A percentile compares a stretch with the other conserved stretches of the same genome.
Conservation (phyloP, 1,284 basidiomycete genomes). For the Apiotrichum gracile region DNA sequence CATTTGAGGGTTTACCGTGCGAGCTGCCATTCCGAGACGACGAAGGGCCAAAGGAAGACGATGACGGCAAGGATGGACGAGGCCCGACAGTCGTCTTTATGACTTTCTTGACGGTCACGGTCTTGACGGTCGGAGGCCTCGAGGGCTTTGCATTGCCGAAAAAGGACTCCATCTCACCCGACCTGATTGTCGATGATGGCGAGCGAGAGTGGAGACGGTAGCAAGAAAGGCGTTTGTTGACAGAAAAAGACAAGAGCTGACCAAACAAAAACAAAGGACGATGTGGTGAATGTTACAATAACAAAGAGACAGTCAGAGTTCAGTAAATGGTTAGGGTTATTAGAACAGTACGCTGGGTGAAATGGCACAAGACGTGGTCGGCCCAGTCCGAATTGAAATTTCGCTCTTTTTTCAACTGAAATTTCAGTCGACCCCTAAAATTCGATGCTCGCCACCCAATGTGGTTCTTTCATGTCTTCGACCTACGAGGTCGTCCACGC, state of each 20-base stretch:
- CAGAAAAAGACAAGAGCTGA: too few species aligned
- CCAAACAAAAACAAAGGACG: too few species aligned
- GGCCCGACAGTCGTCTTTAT: neutral
- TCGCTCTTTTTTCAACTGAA: neutral
- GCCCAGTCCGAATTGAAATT: neutral
- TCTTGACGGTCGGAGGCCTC: conserved; percentile 14
- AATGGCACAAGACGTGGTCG: neutral
- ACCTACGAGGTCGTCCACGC: too few species aligned
- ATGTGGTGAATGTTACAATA: neutral
- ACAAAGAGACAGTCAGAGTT: too few species aligned
- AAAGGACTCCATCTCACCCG: conserved; percentile 31
- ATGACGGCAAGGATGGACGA: neutral
- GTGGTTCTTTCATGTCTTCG: too few species aligned
- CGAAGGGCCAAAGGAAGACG: neutral
- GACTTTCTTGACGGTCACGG: conserved; percentile 22
- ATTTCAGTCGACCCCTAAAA: neutral
- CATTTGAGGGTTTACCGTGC: neutral
- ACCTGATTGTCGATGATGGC: neutral
- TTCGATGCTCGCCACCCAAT: neutral
- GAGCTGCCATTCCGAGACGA: neutral
- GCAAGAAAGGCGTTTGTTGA: neutral
- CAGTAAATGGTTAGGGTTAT: too few species aligned
- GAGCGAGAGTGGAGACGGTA: neutral
- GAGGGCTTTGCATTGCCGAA: conserved; percentile 22
- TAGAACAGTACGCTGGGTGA: neutral